Evolutionary conservation across 441 rosid genomes (phyloP).

Genomic region (Pelargonium cotyledonis): DNA sequence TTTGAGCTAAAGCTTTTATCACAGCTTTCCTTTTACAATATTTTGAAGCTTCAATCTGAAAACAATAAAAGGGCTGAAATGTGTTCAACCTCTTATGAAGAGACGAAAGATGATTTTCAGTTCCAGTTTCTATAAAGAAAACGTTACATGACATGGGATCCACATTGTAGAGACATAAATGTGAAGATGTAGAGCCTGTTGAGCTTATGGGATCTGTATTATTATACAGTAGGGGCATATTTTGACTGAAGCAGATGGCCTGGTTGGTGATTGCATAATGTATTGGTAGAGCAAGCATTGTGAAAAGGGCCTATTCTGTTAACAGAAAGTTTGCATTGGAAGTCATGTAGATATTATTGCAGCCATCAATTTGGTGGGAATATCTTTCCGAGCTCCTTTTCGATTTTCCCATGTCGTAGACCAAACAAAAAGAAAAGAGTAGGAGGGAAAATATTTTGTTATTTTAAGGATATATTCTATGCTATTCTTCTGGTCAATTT

Average conservation of each 20-base stretch:
- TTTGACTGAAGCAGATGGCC: conserved; percentile 9
- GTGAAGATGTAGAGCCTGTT: conserved; percentile 28
- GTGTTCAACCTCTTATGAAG: conserved; percentile 14
- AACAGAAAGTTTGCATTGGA: neutral
- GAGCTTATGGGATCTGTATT: conserved; percentile 22
- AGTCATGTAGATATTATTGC: neutral
- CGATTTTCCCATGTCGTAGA: neutral
- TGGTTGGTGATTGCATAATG: conserved; percentile 14
- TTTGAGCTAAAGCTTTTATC: conserved; percentile 14
- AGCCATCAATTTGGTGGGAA: neutral
- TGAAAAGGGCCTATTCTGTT: neutral
- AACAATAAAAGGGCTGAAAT: conserved; percentile 10
- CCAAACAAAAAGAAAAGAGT: neutral
- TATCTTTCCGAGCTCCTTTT: neutral
- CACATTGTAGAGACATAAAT: conserved; percentile 26
- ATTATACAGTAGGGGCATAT: conserved; percentile 8
- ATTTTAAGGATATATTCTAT: neutral
- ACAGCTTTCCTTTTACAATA: conserved; percentile 12
- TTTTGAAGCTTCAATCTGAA: conserved; percentile 20
- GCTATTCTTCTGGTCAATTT: neutral
- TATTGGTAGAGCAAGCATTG: conserved; percentile 9
- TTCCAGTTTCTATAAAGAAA: neutral
- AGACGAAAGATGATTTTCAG: conserved; percentile 17
- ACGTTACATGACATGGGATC: no score
- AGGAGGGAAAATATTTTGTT: no score